Evolutionary conservation across 371 early-diverging fungal genomes (phyloP).

Genomic region (Lichtheimia ramosa): DNA sequence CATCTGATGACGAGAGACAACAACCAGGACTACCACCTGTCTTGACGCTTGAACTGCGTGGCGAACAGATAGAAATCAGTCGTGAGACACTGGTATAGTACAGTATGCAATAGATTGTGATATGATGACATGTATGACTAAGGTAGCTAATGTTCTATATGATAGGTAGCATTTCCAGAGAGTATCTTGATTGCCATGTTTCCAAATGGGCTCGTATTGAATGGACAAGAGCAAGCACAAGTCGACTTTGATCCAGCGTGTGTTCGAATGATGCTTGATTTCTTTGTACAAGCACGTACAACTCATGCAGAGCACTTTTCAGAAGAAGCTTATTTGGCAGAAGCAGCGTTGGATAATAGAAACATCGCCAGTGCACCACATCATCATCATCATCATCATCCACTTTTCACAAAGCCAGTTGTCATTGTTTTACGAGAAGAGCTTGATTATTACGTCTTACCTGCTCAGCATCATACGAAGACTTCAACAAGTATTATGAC

Average conservation of each 20-base stretch:
- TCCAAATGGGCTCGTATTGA: conserved; percentile 72
- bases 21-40: conserved; percentile 55
- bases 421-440: conserved; percentile 66
- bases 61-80: conserved; percentile 70
- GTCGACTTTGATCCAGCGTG: conserved; percentile 70
- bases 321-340: conserved; percentile 39
- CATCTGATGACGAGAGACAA: conserved; percentile 23
- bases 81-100: conserved; percentile 60
- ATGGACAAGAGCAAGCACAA: conserved; percentile 49
- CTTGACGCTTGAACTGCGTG: conserved; percentile 69
- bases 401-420: conserved; percentile 67
- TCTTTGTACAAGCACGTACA: too few species aligned
- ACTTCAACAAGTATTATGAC: conserved; percentile 14
- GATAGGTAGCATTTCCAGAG: conserved; percentile 61
- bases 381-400: conserved; percentile 30
- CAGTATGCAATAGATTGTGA: too few species aligned
- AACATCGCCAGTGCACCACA: conserved; percentile 6
- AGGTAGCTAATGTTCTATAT: too few species aligned
- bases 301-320: too few species aligned
- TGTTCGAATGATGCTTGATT: conserved; percentile 53
- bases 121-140: too few species aligned
- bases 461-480: conserved; percentile 20
- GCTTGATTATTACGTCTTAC: conserved; percentile 61
- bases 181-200: conserved; percentile 81
- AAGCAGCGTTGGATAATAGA: conserved; percentile 21